Conservation (phyloP, 768 basidiomycete genomes). For the Pholiota molesta region DNA sequence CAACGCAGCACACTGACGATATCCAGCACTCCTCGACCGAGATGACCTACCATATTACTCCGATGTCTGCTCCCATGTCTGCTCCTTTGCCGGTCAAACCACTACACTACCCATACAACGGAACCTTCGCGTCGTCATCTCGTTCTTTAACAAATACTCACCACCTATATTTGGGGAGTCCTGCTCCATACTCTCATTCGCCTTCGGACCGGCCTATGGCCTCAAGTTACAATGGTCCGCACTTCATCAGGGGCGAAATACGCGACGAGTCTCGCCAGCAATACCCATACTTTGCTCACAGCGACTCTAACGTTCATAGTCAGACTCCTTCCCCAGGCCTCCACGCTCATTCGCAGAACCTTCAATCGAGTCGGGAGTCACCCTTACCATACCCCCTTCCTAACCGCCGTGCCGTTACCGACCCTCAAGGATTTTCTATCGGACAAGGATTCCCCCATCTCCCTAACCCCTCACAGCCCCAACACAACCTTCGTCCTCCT, state of each 20-base stretch:
- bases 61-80: conserved; percentile 35
- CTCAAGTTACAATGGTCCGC: conserved; percentile 48
- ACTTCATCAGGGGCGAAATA: conserved; percentile 48
- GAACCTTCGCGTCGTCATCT: conserved; percentile 43
- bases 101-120: conserved; percentile 47
- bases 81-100: conserved; percentile 52
- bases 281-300: conserved; percentile 55
- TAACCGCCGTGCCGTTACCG: conserved; percentile 60
- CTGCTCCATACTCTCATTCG: conserved; percentile 49
- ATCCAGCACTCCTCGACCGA: conserved; percentile 4
- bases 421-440: conserved; percentile 55
- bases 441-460: conserved; percentile 53
- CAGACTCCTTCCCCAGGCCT: conserved; percentile 44
- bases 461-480: conserved; percentile 45
- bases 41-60: conserved; percentile 28
- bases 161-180: conserved; percentile 37
- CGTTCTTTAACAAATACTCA: conserved; percentile 42
- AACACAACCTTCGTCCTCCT: conserved; percentile 41
- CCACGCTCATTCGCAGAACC: conserved; percentile 41
- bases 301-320: conserved; percentile 35
- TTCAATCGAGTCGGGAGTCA: conserved; percentile 38
- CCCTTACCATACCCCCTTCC: conserved; percentile 45
- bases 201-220: conserved; percentile 50
- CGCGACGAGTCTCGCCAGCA: conserved; percentile 49
- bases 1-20: conserved; percentile 11